Evolutionary conservation across 495 filamentous ascomycete genomes (phyloP).

Genomic region (Talaromyces trachyspermus): DNA sequence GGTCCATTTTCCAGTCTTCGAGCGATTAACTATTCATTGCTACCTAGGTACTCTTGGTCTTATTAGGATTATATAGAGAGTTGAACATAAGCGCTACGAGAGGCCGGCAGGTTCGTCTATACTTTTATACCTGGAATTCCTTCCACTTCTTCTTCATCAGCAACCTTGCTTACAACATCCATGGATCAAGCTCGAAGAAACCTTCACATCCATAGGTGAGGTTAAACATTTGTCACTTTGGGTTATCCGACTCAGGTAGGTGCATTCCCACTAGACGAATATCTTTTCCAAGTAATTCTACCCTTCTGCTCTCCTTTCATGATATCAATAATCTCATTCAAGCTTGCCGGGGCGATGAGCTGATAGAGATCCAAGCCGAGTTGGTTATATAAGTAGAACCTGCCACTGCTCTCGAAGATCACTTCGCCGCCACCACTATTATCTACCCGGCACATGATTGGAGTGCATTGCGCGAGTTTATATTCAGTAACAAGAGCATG

Average conservation of each 20-base stretch:
- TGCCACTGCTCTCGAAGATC: not conserved
- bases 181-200: not conserved
- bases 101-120: too few relatives aligned
- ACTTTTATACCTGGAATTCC: too few relatives aligned
- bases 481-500: not conserved
- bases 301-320: not conserved
- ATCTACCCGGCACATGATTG: constrained; percentile 2
- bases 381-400: not conserved
- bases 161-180: too few relatives aligned
- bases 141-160: too few relatives aligned
- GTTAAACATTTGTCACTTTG: not conserved
- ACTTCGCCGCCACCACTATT: not conserved
- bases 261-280: not conserved
- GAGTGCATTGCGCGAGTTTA: not conserved
- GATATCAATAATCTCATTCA: constrained; percentile 4
- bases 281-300: not conserved
- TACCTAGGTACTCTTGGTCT: too few relatives aligned
- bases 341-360: not conserved
- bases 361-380: not conserved
- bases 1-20: too few relatives aligned
- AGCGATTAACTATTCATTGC: too few relatives aligned
- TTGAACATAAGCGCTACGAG: too few relatives aligned
- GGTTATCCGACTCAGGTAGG: not conserved
- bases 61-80: too few relatives aligned
- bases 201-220: not conserved